Percentiles rank a stretch among this genome's conserved stretches.
Conservation (phyloP, 2,329 filamentous ascomycete species). For the Graphilbum fragrans region DNA sequence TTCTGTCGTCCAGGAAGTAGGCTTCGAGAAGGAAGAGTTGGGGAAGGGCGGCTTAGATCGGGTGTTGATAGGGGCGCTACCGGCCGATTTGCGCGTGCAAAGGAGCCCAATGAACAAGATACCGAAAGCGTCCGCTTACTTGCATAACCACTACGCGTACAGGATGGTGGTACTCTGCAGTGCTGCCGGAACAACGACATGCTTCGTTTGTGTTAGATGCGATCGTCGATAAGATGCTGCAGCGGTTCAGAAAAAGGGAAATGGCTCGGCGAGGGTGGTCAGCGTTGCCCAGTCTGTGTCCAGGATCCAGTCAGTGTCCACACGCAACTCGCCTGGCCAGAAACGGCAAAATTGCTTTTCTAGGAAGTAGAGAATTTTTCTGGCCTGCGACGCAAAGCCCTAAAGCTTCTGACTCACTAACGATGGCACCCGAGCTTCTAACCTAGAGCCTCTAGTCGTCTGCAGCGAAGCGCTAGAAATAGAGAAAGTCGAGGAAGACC, state of each 20-base stretch:
- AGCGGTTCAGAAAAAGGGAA: too few species aligned
- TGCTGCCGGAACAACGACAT: slow-evolving; percentile 5
- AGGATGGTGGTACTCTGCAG: neutral
- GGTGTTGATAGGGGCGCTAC: slow-evolving; percentile 6
- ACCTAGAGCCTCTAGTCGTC: too few species aligned
- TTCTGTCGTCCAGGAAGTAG: too few species aligned
- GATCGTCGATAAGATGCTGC: too few species aligned
- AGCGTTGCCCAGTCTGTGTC: too few species aligned
- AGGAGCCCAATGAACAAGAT: neutral
- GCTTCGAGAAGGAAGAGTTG: neutral
- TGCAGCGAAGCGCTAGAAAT: too few species aligned
- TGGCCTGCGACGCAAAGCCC: neutral
- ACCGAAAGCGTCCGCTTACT: neutral
- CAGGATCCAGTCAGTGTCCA: too few species aligned
- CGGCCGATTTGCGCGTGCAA: slow-evolving; percentile 2
- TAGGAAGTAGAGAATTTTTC: slow-evolving; percentile 3
- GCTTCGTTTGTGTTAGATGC: too few species aligned
- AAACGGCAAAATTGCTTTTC: neutral
- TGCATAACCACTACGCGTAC: slow-evolving; percentile 4
- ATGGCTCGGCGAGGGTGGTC: too few species aligned
- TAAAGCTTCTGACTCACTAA: neutral
- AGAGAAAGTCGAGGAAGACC: too few species aligned
- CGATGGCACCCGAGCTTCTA: too few species aligned
- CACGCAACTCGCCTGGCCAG: too few species aligned
- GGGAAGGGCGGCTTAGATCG: slow-evolving; percentile 11